A percentile compares a stretch with the other conserved stretches of the same genome.
These are phyloP conservation scores for Salix udensis DNA, from an alignment of 345 rosid species.

Conservation along the genomic window DNA sequence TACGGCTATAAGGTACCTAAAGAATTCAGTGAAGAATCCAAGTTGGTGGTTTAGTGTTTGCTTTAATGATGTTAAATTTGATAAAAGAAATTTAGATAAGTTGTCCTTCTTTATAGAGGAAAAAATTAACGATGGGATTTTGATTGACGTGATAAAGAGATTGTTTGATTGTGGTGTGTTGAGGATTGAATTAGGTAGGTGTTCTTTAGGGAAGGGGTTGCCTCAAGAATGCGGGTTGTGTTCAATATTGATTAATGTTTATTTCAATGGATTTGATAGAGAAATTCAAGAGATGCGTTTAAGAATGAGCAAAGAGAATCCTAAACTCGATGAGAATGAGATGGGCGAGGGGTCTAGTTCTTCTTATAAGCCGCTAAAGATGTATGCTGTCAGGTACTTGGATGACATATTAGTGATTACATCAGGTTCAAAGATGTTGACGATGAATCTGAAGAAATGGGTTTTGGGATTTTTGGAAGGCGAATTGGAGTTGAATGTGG, in stretches of 20 bases:
- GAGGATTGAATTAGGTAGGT: conserved; percentile 60
- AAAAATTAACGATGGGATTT: conserved; percentile 52
- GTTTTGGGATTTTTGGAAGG: conserved; percentile 52
- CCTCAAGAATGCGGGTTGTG: conserved; percentile 82
- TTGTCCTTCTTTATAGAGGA: conserved; percentile 50
- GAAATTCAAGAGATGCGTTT: conserved; percentile 64
- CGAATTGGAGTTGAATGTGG: conserved; percentile 58
- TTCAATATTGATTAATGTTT: conserved; percentile 63
- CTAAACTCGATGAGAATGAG: conserved; percentile 34
- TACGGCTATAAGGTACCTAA: conserved; percentile 78
- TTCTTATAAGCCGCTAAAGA: conserved; percentile 60
- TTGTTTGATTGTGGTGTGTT: conserved; percentile 55
- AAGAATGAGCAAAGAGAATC: conserved; percentile 46
- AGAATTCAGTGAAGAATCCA: conserved; percentile 65
- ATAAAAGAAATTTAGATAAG: conserved; percentile 38
- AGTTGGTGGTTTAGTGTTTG: conserved; percentile 84
- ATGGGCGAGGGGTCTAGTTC: conserved; percentile 32
- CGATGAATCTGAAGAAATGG: conserved; percentile 57
- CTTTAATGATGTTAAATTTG: conserved; percentile 41
- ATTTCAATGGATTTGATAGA: conserved; percentile 66
- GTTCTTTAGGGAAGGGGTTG: conserved; percentile 63
- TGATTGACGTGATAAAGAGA: conserved; percentile 50
- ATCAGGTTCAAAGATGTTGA: conserved; percentile 68
- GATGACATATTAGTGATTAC: conserved; percentile 79
- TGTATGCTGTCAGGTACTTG: conserved; percentile 75